Conservation (phyloP, 768 basidiomycete species). For the Macrolepiota dolichaula region DNA sequence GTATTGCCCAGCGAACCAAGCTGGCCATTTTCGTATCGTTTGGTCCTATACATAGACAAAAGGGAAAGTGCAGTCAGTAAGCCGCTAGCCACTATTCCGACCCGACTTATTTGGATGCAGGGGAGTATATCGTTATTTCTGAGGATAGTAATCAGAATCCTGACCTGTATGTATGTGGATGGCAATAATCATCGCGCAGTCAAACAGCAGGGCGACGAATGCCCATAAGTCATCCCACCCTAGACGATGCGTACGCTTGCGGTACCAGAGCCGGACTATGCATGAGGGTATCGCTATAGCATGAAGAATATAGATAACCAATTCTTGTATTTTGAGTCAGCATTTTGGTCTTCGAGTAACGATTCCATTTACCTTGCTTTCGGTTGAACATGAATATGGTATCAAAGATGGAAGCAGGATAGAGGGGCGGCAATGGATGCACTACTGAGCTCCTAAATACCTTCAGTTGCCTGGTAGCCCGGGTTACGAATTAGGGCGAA, state of each 20-base stretch:
- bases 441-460: not conserved
- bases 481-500: not conserved
- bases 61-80: not conserved
- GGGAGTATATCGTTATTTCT: not conserved
- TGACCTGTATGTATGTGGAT: constrained; percentile 10
- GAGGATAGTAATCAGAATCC: constrained; percentile 8
- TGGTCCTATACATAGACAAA: not conserved
- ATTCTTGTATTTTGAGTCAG: not conserved
- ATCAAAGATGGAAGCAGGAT: no score
- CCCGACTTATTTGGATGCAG: not conserved
- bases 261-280: constrained; percentile 20
- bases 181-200: constrained; percentile 6
- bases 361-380: not conserved
- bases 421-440: no score
- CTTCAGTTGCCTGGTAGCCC: not conserved
- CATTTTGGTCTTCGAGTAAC: no score
- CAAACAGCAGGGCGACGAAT: constrained; percentile 18
- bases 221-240: constrained; percentile 31
- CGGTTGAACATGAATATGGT: no score
- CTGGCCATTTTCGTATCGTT: not conserved
- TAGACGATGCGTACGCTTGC: constrained; percentile 18
- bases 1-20: not conserved
- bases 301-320: constrained; percentile 9
- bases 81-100: not conserved
- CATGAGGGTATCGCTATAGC: constrained; percentile 18